A percentile compares a stretch with the other conserved stretches of the same genome.
Conservation (phyloP, 2,329 filamentous ascomycete species). For the Exophiala lecanii-corni region DNA sequence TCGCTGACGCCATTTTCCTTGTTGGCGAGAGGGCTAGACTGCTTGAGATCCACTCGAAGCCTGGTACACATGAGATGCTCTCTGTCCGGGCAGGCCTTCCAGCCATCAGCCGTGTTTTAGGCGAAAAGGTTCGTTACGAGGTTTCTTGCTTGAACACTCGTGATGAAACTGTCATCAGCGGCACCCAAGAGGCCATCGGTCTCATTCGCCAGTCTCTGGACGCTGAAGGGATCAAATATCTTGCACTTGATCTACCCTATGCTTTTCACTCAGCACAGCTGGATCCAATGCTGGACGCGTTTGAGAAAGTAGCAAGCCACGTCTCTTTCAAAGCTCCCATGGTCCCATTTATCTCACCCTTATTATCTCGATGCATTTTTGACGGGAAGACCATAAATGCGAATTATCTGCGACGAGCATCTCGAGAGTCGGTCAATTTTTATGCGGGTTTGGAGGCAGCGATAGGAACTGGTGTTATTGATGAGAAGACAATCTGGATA, state of each 20-base stretch:
- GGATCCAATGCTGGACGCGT: conserved; percentile 58
- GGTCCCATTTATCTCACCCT: conserved; percentile 63
- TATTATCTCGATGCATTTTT: conserved; percentile 57
- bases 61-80: conserved; percentile 64
- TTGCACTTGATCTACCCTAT: conserved; percentile 60
- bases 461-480: conserved; percentile 54
- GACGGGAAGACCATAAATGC: conserved; percentile 55
- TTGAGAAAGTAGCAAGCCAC: conserved; percentile 50
- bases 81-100: conserved; percentile 46
- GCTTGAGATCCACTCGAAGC: conserved; percentile 61
- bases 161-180: conserved; percentile 68
- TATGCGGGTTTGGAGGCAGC: conserved; percentile 57
- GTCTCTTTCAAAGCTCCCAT: conserved; percentile 55
- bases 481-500: conserved; percentile 65
- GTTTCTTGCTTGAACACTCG: conserved; percentile 73
- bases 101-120: conserved; percentile 38
- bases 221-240: conserved; percentile 54
- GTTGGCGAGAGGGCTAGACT: conserved; percentile 55
- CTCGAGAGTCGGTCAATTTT: conserved; percentile 67
- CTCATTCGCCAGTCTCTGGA: conserved; percentile 48
- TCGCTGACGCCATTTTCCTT: conserved; percentile 27
- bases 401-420: conserved; percentile 60
- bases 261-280: conserved; percentile 65
- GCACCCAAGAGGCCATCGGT: conserved; percentile 56
- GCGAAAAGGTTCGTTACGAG: conserved; percentile 38